These are phyloP conservation scores for Marchantia polymorpha DNA, from an alignment of 225 moss, liverwort and hornwort genomes.

Conservation along the genomic window DNA sequence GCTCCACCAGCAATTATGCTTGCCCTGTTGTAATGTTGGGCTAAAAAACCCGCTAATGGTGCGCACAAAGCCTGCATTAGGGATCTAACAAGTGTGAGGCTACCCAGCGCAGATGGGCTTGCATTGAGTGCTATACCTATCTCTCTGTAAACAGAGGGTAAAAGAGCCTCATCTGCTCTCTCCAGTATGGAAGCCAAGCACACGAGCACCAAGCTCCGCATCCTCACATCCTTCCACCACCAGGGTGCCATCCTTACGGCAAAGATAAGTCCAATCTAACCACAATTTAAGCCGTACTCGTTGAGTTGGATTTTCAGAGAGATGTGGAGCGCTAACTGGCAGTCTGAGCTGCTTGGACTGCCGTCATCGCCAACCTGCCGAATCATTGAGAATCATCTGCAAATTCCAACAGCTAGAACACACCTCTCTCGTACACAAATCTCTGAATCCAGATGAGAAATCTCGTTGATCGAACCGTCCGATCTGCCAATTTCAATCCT, in stretches of 20 bases:
- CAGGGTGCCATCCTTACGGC: conserved; percentile 2
- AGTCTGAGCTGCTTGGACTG: conserved; percentile 9
- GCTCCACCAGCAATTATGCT: conserved; percentile 80
- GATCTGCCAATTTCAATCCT: neutral
- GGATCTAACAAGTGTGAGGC: conserved; percentile 83
- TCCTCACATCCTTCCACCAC: conserved; percentile 71
- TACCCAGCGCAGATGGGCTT: conserved; percentile 61
- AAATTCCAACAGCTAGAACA: neutral
- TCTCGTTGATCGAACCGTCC: neutral
- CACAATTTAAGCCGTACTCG: neutral
- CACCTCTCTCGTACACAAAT: too few species aligned
- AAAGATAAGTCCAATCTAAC: neutral
- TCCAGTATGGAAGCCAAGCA: conserved; percentile 90
- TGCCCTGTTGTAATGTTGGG: conserved; percentile 78
- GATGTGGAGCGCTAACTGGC: too few species aligned
- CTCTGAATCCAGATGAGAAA: neutral
- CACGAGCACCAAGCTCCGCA: conserved; percentile 72
- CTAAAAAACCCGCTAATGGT: conserved; percentile 79
- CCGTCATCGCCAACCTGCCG: neutral
- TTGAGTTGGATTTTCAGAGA: neutral
- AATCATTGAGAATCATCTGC: conserved; percentile 1
- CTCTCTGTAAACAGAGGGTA: conserved; percentile 87
- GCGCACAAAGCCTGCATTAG: conserved; percentile 74
- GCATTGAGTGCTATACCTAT: conserved; percentile 65
- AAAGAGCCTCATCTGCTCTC: conserved; percentile 80